phyloP scores from a whole-genome alignment of 2,329 filamentous ascomycete species.

The Calonectria honghensis region DNA sequence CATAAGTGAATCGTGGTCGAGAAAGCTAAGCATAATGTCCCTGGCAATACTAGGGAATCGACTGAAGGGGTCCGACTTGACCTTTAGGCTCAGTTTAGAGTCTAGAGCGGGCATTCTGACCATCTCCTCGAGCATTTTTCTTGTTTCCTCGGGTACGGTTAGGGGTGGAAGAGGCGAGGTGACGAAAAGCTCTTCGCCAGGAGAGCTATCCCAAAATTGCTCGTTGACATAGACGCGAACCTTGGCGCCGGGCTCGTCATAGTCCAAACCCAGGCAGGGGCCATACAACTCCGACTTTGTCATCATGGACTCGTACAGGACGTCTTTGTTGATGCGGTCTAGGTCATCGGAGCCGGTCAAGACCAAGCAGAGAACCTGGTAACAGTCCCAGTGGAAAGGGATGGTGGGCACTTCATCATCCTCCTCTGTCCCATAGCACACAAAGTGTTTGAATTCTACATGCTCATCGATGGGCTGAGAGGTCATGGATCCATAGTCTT shows the following conservation, averaged over 20 bases:
- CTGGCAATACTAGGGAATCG: background rate
- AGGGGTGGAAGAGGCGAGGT: background rate
- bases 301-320: slow-evolving; percentile 4
- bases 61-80: background rate
- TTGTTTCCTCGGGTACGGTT: background rate
- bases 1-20: slow-evolving; percentile 10
- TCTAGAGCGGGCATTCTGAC: background rate
- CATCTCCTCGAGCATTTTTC: background rate
- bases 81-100: background rate
- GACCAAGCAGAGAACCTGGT: background rate
- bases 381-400: slow-evolving; percentile 18
- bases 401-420: background rate
- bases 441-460: background rate
- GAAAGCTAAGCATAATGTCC: background rate
- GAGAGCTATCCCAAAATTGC: background rate
- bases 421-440: background rate
- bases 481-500: background rate
- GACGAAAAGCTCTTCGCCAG: slow-evolving; percentile 6
- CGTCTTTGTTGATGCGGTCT: background rate
- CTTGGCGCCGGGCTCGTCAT: background rate
- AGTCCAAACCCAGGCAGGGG: background rate
- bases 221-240: background rate
- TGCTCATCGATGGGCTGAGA: no score
- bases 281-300: background rate
- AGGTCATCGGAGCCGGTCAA: background rate